Percentiles rank a stretch among this genome's conserved stretches.
These are phyloP conservation scores for Venturia effusa DNA, from an alignment of 2,329 filamentous ascomycete species.

Conservation along the genomic window DNA sequence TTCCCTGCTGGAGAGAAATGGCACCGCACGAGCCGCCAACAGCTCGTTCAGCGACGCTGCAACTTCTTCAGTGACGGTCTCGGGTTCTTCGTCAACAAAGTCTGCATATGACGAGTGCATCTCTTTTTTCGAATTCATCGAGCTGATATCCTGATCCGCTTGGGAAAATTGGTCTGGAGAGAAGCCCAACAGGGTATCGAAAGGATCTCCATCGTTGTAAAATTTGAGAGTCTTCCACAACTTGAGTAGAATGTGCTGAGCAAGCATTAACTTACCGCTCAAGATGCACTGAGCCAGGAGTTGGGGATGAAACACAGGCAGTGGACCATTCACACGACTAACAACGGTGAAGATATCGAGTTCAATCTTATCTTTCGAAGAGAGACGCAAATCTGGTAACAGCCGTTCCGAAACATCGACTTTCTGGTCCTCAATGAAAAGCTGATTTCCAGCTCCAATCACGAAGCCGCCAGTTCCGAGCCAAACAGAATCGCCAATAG, in stretches of 20 bases:
- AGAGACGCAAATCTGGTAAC: slow-evolving; percentile 43
- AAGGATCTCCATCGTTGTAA: slow-evolving; percentile 65
- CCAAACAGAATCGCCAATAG: slow-evolving; percentile 91
- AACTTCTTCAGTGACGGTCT: slow-evolving; percentile 59
- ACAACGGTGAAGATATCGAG: slow-evolving; percentile 74
- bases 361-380: slow-evolving; percentile 36
- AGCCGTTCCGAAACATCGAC: slow-evolving; percentile 54
- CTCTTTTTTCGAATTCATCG: slow-evolving; percentile 33
- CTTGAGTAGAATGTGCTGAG: slow-evolving; percentile 60
- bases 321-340: slow-evolving; percentile 70
- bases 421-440: slow-evolving; percentile 74
- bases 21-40: slow-evolving; percentile 62
- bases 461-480: slow-evolving; percentile 73
- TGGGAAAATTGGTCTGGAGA: slow-evolving; percentile 37
- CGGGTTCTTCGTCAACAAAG: slow-evolving; percentile 44
- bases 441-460: slow-evolving; percentile 80
- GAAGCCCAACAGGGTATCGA: slow-evolving; percentile 67
- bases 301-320: slow-evolving; percentile 87
- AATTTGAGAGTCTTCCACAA: slow-evolving; percentile 72
- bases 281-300: slow-evolving; percentile 80
- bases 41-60: slow-evolving; percentile 64
- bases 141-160: slow-evolving; percentile 17
- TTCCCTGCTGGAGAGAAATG: slow-evolving; percentile 72
- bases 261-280: slow-evolving; percentile 60
- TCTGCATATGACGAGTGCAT: slow-evolving; percentile 41